Conservation (phyloP, 179 eudicot species). For the Heliamphora pulchella region DNA sequence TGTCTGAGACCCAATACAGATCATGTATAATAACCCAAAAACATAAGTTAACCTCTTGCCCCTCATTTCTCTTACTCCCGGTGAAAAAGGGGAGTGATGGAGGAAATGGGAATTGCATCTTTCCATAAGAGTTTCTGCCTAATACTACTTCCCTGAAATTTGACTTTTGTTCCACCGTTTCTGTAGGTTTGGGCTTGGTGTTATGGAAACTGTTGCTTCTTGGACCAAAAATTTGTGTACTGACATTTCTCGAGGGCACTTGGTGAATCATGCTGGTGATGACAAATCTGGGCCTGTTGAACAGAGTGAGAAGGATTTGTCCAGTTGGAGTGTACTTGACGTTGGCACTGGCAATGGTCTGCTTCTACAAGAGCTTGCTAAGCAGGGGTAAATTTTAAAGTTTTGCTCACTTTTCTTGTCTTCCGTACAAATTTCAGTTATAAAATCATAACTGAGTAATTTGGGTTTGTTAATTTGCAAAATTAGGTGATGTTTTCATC, state of each 20-base stretch:
- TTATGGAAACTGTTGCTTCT: slow-evolving; percentile 85
- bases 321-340: slow-evolving; percentile 85
- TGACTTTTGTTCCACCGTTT: background rate
- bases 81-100: background rate
- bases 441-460: background rate
- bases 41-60: background rate
- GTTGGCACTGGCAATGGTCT: slow-evolving; percentile 95
- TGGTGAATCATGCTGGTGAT: slow-evolving; percentile 40
- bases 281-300: slow-evolving; percentile 35
- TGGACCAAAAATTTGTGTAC: slow-evolving; percentile 80
- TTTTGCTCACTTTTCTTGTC: background rate
- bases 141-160: background rate
- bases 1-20: no score
- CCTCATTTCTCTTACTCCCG: no score
- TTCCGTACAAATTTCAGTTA: background rate
- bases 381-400: slow-evolving; percentile 59
- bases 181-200: slow-evolving; percentile 92
- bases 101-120: background rate
- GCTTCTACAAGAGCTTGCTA: slow-evolving; percentile 90
- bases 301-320: slow-evolving; percentile 42
- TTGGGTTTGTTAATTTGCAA: background rate
- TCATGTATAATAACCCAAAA: background rate
- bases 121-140: background rate
- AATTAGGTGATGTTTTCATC: background rate
- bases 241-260: slow-evolving; percentile 42